Evolutionary conservation across 129 eudicot species (phyloP).

Genomic region (Escallonia rubra): DNA sequence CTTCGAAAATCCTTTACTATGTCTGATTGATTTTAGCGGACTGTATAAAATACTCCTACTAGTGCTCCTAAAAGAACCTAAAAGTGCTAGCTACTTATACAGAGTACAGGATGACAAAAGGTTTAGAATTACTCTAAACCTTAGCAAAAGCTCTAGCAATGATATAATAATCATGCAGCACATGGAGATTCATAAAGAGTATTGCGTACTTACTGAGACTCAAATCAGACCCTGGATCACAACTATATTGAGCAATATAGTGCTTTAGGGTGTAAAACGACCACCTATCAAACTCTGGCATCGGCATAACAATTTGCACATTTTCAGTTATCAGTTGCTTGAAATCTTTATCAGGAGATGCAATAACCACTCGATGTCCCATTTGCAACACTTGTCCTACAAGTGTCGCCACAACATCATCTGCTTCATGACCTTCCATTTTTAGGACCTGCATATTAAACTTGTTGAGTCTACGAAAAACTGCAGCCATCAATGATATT

Average conservation of each 20-base stretch:
- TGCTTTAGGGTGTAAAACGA: slow-evolving; percentile 92
- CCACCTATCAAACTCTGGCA: slow-evolving; percentile 76
- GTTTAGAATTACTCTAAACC: no score
- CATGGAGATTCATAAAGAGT: background rate
- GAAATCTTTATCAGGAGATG: slow-evolving; percentile 97
- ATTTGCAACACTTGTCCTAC: slow-evolving; percentile 56
- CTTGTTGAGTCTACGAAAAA: background rate
- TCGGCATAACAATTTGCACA: slow-evolving; percentile 85
- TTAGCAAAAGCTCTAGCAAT: background rate
- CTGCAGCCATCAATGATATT: no score
- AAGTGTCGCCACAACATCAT: slow-evolving; percentile 90
- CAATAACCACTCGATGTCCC: slow-evolving; percentile 75
- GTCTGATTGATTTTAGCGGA: background rate
- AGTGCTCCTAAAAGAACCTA: background rate
- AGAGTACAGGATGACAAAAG: no score
- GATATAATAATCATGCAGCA: background rate
- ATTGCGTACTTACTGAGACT: slow-evolving; percentile 64
- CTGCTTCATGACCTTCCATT: slow-evolving; percentile 75
- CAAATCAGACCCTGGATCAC: slow-evolving; percentile 80
- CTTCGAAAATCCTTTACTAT: no score
- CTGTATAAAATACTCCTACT: background rate
- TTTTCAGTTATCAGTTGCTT: slow-evolving; percentile 85
- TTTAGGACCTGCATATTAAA: slow-evolving; percentile 60
- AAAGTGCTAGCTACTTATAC: background rate
- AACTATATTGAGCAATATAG: slow-evolving; percentile 76